These are phyloP conservation scores for Echinochloa phyllopogon DNA, from an alignment of 176 grass and related monocot species.

Conservation along the genomic window DNA sequence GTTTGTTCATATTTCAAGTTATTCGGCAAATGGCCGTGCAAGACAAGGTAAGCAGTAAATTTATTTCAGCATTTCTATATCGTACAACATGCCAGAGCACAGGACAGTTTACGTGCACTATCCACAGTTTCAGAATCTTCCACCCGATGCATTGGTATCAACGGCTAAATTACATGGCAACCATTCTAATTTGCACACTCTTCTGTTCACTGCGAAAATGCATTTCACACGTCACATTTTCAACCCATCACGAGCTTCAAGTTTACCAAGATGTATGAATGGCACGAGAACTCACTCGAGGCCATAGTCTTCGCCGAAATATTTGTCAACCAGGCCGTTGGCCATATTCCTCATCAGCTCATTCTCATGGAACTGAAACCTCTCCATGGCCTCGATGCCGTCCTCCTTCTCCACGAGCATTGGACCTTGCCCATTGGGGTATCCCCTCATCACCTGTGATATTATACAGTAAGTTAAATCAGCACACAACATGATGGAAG, in stretches of 20 bases:
- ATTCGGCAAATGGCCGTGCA: neutral
- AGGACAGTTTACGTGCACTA: neutral
- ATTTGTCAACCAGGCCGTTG: slow-evolving; percentile 83
- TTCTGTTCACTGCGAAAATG: neutral
- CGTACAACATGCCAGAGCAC: neutral
- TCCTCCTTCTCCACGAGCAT: slow-evolving; percentile 83
- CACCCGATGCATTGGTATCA: neutral
- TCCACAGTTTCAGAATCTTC: neutral
- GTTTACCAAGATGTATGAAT: neutral
- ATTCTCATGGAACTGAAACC: slow-evolving; percentile 98
- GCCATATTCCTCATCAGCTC: slow-evolving; percentile 93
- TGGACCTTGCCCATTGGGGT: slow-evolving; percentile 77
- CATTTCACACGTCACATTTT: neutral
- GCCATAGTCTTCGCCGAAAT: slow-evolving; percentile 90
- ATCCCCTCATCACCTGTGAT: slow-evolving; percentile 87
- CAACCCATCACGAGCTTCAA: neutral
- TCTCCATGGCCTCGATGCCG: slow-evolving; percentile 93
- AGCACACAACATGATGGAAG: neutral
- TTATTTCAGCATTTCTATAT: slow-evolving; percentile 1
- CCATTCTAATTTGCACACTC: neutral
- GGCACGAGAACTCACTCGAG: slow-evolving; percentile 48
- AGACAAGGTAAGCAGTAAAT: neutral
- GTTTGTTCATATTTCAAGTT: neutral
- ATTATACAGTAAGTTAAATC: neutral
- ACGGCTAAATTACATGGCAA: slow-evolving; percentile 30